These are phyloP conservation scores for Tetrapisispora namnaoensis DNA, from an alignment of 805 yeast species.

Conservation along the genomic window DNA sequence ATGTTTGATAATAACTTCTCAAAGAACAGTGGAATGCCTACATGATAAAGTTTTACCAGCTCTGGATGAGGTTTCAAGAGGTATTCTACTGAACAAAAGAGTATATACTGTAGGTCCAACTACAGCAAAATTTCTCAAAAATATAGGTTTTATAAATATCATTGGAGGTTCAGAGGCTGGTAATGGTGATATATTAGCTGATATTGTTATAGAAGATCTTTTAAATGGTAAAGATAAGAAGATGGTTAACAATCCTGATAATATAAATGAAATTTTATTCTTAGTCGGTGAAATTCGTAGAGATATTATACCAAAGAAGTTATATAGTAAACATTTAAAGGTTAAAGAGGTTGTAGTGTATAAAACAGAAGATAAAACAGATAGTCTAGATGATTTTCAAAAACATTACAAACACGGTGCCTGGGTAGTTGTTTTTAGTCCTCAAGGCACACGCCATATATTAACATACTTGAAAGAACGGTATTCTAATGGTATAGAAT, in stretches of 20 bases:
- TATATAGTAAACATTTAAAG: constrained; percentile 24
- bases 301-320: constrained; percentile 64
- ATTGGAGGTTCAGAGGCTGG: constrained; percentile 74
- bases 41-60: constrained; percentile 34
- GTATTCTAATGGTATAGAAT: constrained; percentile 19
- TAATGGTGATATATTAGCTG: constrained; percentile 63
- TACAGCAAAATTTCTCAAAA: constrained; percentile 48
- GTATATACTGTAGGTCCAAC: constrained; percentile 92
- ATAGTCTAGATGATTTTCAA: constrained; percentile 35
- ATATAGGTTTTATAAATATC: constrained; percentile 57
- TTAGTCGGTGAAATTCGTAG: constrained; percentile 81
- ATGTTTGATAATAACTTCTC: constrained; percentile 73
- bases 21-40: constrained; percentile 80
- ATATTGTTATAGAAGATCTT: constrained; percentile 40
- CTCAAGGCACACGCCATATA: constrained; percentile 71
- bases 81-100: constrained; percentile 36
- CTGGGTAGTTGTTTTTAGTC: constrained; percentile 86
- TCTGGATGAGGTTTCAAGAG: constrained; percentile 6
- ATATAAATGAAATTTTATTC: constrained; percentile 38
- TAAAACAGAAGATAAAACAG: constrained; percentile 45
- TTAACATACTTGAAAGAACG: constrained; percentile 35
- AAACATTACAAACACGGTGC: constrained; percentile 11
- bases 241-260: constrained; percentile 18
- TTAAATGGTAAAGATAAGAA: constrained; percentile 4
- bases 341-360: constrained; percentile 55